Conservation (phyloP, 257 asterid genomes). For the Nicotiana obtusifolia region DNA sequence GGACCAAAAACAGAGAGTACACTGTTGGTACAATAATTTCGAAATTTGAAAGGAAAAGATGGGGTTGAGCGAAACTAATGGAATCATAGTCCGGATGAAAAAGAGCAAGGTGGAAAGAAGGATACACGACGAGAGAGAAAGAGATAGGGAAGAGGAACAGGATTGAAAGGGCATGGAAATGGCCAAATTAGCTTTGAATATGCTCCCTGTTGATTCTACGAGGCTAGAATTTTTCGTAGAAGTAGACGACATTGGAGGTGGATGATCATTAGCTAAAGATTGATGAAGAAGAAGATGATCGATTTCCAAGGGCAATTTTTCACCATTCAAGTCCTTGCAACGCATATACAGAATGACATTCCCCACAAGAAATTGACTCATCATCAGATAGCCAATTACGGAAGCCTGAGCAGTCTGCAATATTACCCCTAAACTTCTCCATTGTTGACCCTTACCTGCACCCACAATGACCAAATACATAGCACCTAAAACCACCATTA, state of each 20-base stretch:
- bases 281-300: background rate
- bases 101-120: background rate
- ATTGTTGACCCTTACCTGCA: constrained; percentile 30
- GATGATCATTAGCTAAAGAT: background rate
- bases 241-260: background rate
- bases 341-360: background rate
- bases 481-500: constrained; percentile 14
- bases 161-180: background rate
- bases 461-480: constrained; percentile 34
- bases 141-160: background rate
- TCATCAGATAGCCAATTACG: background rate
- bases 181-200: background rate
- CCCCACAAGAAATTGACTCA: background rate
- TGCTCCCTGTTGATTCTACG: background rate
- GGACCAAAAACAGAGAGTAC: background rate
- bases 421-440: background rate
- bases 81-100: background rate
- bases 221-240: background rate
- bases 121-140: background rate
- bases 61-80: background rate
- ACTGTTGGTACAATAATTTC: background rate
- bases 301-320: background rate
- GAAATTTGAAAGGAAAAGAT: background rate
- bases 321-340: background rate
- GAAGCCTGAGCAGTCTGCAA: background rate